These are phyloP conservation scores for Monilinia aucupariae DNA, from an alignment of 2,329 filamentous ascomycete species.

Conservation along the genomic window DNA sequence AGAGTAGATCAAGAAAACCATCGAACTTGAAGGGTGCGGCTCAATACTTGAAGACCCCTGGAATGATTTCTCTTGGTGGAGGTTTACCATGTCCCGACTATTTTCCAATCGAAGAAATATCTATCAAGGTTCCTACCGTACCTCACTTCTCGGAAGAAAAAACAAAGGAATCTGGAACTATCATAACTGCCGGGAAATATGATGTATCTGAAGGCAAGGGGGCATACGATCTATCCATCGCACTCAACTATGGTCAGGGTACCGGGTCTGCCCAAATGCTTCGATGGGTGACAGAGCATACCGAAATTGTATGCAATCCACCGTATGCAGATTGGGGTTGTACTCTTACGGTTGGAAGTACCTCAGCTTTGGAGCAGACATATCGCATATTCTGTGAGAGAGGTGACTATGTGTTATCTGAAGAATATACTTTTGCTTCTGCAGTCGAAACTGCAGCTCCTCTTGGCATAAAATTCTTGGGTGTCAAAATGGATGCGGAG, in stretches of 20 bases:
- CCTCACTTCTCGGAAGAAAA: conserved; percentile 67
- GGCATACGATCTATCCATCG: conserved; percentile 72
- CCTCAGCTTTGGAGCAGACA: conserved; percentile 76
- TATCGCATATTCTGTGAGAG: conserved; percentile 75
- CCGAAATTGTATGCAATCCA: conserved; percentile 80
- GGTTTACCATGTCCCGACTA: conserved; percentile 84
- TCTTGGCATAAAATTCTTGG: conserved; percentile 55
- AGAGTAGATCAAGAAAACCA: conserved; percentile 55
- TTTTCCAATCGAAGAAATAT: conserved; percentile 82
- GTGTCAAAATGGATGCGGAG: conserved; percentile 60
- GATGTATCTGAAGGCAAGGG: conserved; percentile 59
- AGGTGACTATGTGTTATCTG: conserved; percentile 74
- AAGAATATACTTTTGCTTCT: conserved; percentile 84
- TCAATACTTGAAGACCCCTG: conserved; percentile 58
- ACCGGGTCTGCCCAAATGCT: conserved; percentile 81
- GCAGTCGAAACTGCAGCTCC: conserved; percentile 61
- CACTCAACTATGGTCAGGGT: conserved; percentile 89
- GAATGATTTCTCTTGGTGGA: conserved; percentile 84
- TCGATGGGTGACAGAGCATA: conserved; percentile 90
- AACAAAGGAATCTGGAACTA: conserved; percentile 53
- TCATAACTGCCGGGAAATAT: conserved; percentile 71
- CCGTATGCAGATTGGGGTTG: conserved; percentile 89
- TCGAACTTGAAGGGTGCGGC: conserved; percentile 50
- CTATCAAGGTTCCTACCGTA: conserved; percentile 64
- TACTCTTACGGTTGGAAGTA: conserved; percentile 78